Evolutionary conservation across 345 rosid species (phyloP).

Genomic region (Nephelium lappaceum): DNA sequence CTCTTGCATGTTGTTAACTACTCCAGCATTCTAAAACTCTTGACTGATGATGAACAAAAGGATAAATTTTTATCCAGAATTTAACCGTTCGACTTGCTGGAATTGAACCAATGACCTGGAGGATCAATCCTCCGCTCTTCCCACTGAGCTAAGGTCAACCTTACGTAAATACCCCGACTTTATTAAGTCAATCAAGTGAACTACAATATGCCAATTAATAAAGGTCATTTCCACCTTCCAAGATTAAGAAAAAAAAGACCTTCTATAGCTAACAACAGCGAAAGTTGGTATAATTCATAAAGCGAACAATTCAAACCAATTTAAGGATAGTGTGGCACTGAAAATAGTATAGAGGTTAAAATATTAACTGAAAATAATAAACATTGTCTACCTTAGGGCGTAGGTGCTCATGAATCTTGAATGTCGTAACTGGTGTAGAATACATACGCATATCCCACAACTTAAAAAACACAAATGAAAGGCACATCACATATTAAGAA

Average conservation of each 20-base stretch:
- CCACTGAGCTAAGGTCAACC: conserved; percentile 41
- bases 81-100: conserved; percentile 30
- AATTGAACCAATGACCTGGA: conserved; percentile 35
- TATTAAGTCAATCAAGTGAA: conserved; percentile 11
- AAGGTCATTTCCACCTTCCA: neutral
- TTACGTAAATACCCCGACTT: conserved; percentile 8
- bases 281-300: neutral
- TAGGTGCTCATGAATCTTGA: conserved; percentile 61
- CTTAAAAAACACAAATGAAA: conserved; percentile 37
- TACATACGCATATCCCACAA: conserved; percentile 65
- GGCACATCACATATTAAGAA: conserved; percentile 17
- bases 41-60: neutral
- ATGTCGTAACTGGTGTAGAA: conserved; percentile 53
- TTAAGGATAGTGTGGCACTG: neutral
- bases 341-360: neutral
- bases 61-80: conserved; percentile 6
- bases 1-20: neutral
- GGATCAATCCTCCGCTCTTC: conserved; percentile 36
- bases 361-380: neutral
- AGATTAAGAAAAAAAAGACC: neutral
- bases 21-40: neutral
- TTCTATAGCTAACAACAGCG: neutral
- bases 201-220: neutral
- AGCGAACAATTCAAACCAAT: neutral
- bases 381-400: conserved; percentile 48